Percentiles rank a stretch among this genome's conserved stretches.
Evolutionary conservation across 2,329 filamentous ascomycete species (phyloP).

Genomic region (Fusarium sp.): DNA sequence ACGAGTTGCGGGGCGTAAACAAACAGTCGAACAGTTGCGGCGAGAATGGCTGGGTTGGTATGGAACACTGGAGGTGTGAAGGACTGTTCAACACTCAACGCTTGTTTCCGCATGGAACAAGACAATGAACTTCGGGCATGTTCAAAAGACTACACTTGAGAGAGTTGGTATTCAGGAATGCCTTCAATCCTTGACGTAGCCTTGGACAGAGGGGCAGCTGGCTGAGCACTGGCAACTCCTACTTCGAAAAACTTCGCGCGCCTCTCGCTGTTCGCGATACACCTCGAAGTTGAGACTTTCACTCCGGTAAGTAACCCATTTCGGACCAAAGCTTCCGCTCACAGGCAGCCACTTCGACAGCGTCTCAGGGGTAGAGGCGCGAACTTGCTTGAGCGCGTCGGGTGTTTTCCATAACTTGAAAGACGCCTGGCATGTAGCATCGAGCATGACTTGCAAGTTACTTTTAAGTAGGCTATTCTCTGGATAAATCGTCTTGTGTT

Average conservation of each 20-base stretch:
- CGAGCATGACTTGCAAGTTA: not conserved
- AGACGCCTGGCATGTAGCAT: not conserved
- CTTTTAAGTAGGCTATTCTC: accelerated
- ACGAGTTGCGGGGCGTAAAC: not conserved
- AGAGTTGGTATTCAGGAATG: not conserved
- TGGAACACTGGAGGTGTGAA: accelerated
- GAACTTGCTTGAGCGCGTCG: too few relatives aligned
- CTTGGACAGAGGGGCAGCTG: not conserved
- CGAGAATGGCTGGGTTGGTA: not conserved
- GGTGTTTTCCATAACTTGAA: too few relatives aligned
- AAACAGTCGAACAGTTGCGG: not conserved
- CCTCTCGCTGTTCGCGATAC: not conserved
- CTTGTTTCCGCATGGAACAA: not conserved
- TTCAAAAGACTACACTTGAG: not conserved
- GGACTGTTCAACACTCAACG: not conserved
- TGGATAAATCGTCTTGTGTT: not conserved
- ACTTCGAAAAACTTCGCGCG: not conserved
- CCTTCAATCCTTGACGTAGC: not conserved
- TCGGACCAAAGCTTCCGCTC: not conserved
- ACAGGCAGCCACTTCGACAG: not conserved
- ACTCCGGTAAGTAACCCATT: not conserved
- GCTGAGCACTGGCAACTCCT: not conserved
- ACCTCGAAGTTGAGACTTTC: not conserved
- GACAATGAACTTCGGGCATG: not conserved
- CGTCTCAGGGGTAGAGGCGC: not conserved